Conservation (phyloP, 1,284 basidiomycete genomes). For the Ceratobasidium sp. region DNA sequence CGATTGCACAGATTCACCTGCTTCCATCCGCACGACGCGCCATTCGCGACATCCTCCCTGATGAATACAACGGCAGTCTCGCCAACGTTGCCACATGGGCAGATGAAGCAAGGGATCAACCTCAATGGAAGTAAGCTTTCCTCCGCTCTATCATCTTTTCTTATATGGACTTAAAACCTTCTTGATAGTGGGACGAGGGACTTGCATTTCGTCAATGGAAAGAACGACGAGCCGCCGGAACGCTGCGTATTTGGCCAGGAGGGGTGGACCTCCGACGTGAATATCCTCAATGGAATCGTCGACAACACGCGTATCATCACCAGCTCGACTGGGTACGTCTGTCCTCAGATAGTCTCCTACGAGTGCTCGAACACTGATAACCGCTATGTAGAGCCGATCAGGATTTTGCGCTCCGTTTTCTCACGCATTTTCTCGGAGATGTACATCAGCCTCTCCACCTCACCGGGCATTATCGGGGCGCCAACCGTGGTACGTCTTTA, state of each 20-base stretch:
- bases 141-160: constrained; percentile 35
- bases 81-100: constrained; percentile 90
- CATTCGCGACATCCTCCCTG: constrained; percentile 75
- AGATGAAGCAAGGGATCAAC: constrained; percentile 71
- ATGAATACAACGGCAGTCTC: constrained; percentile 73
- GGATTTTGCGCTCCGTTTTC: constrained; percentile 82
- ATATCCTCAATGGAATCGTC: constrained; percentile 79
- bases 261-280: constrained; percentile 79
- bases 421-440: constrained; percentile 92
- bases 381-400: constrained; percentile 52
- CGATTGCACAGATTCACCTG: constrained; percentile 91
- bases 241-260: constrained; percentile 80
- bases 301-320: constrained; percentile 77
- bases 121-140: constrained; percentile 59
- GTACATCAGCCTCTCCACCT: constrained; percentile 92
- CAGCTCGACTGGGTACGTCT: not conserved
- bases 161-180: not conserved
- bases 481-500: constrained; percentile 73
- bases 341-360: not conserved
- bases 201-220: constrained; percentile 80
- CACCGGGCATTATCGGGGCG: constrained; percentile 85
- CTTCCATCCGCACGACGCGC: constrained; percentile 77
- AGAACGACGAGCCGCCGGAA: constrained; percentile 80
- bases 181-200: not conserved
- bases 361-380: constrained; percentile 40